phyloP scores from a whole-genome alignment of 192 early-diverging fungal genomes.

The Coemansia sp. region DNA sequence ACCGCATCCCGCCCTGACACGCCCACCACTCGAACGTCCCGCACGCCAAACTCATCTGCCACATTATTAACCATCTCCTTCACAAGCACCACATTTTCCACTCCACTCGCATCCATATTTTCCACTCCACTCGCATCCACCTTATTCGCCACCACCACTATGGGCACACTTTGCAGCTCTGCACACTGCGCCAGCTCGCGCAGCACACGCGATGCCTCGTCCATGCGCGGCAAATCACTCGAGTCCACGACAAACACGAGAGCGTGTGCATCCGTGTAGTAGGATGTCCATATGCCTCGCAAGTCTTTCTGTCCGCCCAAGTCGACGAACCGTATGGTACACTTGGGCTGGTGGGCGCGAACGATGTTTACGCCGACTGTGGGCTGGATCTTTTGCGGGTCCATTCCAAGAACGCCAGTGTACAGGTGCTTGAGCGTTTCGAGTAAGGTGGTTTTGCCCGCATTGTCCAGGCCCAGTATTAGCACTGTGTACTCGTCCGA shows the following conservation, averaged over 20 bases:
- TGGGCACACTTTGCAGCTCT: slow-evolving; percentile 76
- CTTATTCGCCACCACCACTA: slow-evolving; percentile 94
- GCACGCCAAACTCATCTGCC: slow-evolving; percentile 75
- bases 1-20: slow-evolving; percentile 52
- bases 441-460: slow-evolving; percentile 97
- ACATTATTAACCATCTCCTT: slow-evolving; percentile 92
- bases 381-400: slow-evolving; percentile 87
- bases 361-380: slow-evolving; percentile 93
- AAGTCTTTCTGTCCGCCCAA: slow-evolving; percentile 89
- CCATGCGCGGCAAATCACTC: slow-evolving; percentile 69
- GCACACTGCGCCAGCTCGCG: slow-evolving; percentile 64
- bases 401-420: slow-evolving; percentile 67
- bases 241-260: slow-evolving; percentile 94
- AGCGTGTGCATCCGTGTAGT: slow-evolving; percentile 91
- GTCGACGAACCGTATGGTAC: slow-evolving; percentile 86
- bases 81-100: slow-evolving; percentile 72
- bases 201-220: slow-evolving; percentile 32
- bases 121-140: slow-evolving; percentile 49
- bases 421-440: slow-evolving; percentile 86
- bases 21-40: slow-evolving; percentile 82
- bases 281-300: slow-evolving; percentile 88
- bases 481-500: slow-evolving; percentile 94
- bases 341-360: slow-evolving; percentile 25
- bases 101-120: too few species aligned
- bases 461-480: slow-evolving; percentile 94